Base-by-base conservation (phyloP, 139 green algal genomes). In the Astrephomene gubernaculifera region DNA sequence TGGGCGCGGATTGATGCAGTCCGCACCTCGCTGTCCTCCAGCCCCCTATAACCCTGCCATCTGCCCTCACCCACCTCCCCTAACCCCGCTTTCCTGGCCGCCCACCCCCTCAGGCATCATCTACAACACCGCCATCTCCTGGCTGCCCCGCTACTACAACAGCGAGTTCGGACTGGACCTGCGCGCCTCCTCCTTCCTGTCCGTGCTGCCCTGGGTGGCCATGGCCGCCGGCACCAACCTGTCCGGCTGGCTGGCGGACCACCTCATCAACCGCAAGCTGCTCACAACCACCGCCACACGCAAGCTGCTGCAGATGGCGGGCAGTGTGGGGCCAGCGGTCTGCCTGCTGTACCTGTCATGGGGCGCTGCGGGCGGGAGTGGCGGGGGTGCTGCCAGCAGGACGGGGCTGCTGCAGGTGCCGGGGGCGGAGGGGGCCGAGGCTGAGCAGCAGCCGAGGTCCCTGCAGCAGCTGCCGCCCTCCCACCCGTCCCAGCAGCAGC, bases 91-190 rank as follows among this genome's bases (percentile, higher is more conserved):
- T 52, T 25, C 8, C 54, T n/a, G n/a, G n/a, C n/a, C n/a, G n/a
- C n/a, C n/a, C n/a, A n/a, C 33, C 22, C 24, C 57, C 31, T 2
- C 79, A 86, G 79, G 79, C 49, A 54, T 86, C 52, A 57, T 86
- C 4, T 86, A 86, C 65, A 86, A 86, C 65, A 86, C 79, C 27
- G 65, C 45, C 61, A 75, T 88, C 45, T 74, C 88, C 12, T 96
- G 94, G 94, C 86, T 97, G 54, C 94, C 94, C 33, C 94, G 88
- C 4, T 97, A 92, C 79, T 97, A 95, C 89, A 90, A 82, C 64
- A 71, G 35, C 52, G 21, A 90, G 64, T 96, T 94, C 35, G 76
- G 87, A 25, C 82, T 97, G 1, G 90, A 96, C 78, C 81, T 96
- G 24, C 81, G 71, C 12, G 68, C 88, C 36, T 92, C 89, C 4